Evolutionary conservation across 805 yeast species (phyloP).

Genomic region (Zygoascus ofunaensis): DNA sequence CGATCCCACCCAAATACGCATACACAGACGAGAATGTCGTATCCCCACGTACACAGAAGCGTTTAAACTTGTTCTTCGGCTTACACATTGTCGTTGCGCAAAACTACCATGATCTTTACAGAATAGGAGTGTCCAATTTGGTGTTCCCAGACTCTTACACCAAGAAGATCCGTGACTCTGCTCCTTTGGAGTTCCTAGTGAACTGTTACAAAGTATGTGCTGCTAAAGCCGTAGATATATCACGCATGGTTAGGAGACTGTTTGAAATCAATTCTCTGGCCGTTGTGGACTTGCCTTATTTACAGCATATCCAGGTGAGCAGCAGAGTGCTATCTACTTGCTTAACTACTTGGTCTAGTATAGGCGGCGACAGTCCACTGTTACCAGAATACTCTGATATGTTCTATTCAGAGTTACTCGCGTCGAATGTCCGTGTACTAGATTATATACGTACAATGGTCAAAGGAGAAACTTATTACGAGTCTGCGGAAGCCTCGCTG

Average conservation of each 20-base stretch:
- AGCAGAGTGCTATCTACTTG: constrained; percentile 8
- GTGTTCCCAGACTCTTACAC: constrained; percentile 10
- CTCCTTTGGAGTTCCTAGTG: constrained; percentile 7
- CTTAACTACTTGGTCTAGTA: constrained; percentile 5
- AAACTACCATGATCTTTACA: constrained; percentile 7
- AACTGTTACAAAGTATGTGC: constrained; percentile 5
- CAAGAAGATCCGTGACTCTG: constrained; percentile 8
- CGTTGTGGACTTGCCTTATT: constrained; percentile 9
- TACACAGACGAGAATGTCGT: constrained; percentile 2
- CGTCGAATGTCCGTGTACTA: constrained; percentile 3
- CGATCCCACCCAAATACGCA: constrained; percentile 2
- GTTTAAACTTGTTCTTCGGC: constrained; percentile 7
- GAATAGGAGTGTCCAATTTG: constrained; percentile 8
- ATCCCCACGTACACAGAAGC: constrained; percentile 1
- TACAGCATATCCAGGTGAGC: constrained; percentile 6
- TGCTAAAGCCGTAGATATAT: constrained; percentile 1
- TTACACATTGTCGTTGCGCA: constrained; percentile 9
- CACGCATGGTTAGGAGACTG: constrained; percentile 2
- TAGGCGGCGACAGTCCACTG: neutral
- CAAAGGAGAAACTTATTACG: constrained; percentile 7
- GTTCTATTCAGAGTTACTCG: constrained; percentile 2
- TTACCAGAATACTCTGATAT: neutral
- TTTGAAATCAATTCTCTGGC: neutral
- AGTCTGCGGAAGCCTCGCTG: constrained; percentile 4
- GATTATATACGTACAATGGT: constrained; percentile 1